These are phyloP conservation scores for Cubamyces lactineus DNA, from an alignment of 768 basidiomycete species.

Conservation along the genomic window DNA sequence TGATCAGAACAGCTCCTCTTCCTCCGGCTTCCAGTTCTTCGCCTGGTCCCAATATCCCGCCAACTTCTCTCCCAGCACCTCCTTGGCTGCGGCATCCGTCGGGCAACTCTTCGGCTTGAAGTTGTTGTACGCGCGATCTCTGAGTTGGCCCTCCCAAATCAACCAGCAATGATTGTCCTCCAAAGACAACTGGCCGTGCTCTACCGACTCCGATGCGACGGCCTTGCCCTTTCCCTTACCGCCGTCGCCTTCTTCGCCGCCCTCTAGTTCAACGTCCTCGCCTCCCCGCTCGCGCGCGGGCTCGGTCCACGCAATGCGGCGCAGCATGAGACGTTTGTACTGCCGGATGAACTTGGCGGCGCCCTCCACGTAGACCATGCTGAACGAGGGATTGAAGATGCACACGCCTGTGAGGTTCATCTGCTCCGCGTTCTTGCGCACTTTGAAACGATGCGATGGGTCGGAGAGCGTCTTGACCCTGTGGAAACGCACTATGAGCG, in stretches of 20 bases:
- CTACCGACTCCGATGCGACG: conserved; percentile 33
- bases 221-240: conserved; percentile 43
- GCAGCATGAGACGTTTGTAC: conserved; percentile 85
- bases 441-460: conserved; percentile 93
- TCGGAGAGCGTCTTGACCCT: conserved; percentile 90
- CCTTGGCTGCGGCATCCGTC: conserved; percentile 84
- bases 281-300: conserved; percentile 77
- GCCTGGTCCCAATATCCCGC: conserved; percentile 94
- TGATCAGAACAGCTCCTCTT: conserved; percentile 66
- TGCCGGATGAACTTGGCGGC: conserved; percentile 81
- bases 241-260: conserved; percentile 43
- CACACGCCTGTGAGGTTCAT: conserved; percentile 85
- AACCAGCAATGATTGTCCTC: conserved; percentile 88
- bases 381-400: conserved; percentile 89
- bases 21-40: conserved; percentile 86
- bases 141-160: conserved; percentile 90
- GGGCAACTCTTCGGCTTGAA: conserved; percentile 86
- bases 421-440: conserved; percentile 95
- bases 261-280: conserved; percentile 71
- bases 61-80: conserved; percentile 81
- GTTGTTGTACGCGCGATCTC: conserved; percentile 76
- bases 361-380: conserved; percentile 93
- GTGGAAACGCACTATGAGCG: conserved; percentile 6
- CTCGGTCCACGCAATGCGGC: conserved; percentile 94
- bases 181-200: conserved; percentile 52